Evolutionary conservation across 2,329 filamentous ascomycete genomes (phyloP), one percentile per base, ranked within the genome.

Genomic region (Metarhizium anisopliae): DNA sequence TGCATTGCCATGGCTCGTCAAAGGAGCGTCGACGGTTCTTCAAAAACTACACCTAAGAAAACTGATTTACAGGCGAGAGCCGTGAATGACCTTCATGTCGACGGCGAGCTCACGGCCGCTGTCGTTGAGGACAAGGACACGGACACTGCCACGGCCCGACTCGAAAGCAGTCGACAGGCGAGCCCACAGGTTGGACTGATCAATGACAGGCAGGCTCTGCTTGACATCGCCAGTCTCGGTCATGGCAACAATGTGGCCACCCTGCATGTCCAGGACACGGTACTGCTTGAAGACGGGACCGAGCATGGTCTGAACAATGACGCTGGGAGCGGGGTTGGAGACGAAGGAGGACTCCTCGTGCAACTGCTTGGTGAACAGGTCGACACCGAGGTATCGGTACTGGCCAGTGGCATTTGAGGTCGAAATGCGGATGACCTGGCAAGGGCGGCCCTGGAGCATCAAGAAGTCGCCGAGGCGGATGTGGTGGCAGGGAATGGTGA

Each of bases 241-340:
- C 92, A 99, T 97, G 81, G 92, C 92, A 64, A 95, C 90, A 70
- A 99, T 76, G 67, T 86, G 67, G 66, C 83, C 92, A 64, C 95
- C 89, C 74, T 91, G 86, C 65, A 99, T 87, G 81, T 99, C 94
- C 60, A 99, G 87, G 72, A 99, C 93, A 70, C 94, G 92, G 87
- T 99, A 99, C 84, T 97, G 94, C 90, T 97, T 97, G 90, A 97
- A 96, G 80, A 97, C 86, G 62, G 94, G 94, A 67, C 93, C 94
- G 64, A 95, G 89, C 91, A 99, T 97, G 80, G 93, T 97, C 87
- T 99, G 94, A 69, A 99, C 93, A 62, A 97, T 85, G 59, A 99
- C 94, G 66, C 90, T 96, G 66, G 93, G 93, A 64, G 89, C 90
- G 63, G 94, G 94, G 87, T 95, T 95, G 77, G 90, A 92, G 79